Evolutionary conservation across 768 basidiomycete species (phyloP).

Genomic region (Mycena olivaceomarginata): DNA sequence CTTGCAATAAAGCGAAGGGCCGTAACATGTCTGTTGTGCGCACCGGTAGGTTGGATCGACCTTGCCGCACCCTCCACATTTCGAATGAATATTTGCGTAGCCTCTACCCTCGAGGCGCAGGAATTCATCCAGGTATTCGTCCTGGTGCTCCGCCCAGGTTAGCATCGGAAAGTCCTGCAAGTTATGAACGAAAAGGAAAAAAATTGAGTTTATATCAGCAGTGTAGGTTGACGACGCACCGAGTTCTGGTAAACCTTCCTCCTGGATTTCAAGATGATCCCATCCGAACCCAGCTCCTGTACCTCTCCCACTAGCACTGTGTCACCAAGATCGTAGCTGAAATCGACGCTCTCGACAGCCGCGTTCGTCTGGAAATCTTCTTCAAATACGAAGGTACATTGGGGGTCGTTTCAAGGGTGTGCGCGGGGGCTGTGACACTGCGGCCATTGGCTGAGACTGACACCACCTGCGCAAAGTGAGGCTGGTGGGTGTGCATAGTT

Average conservation of each 20-base stretch:
- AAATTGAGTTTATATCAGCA: no score
- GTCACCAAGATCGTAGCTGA: constrained; percentile 5
- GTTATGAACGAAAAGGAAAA: no score
- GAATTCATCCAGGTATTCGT: neutral
- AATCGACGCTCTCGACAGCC: neutral
- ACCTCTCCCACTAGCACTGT: neutral
- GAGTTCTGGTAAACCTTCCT: neutral
- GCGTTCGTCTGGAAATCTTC: neutral
- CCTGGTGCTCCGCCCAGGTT: neutral
- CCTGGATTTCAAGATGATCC: neutral
- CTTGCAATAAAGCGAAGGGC: no score
- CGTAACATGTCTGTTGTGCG: no score
- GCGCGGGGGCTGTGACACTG: neutral
- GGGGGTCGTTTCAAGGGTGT: neutral
- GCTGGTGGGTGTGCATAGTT: neutral
- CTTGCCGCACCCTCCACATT: no score
- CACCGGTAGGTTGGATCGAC: no score
- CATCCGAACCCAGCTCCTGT: neutral
- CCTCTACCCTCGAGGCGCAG: no score
- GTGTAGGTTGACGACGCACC: neutral
- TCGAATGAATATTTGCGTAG: no score
- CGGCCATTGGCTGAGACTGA: neutral
- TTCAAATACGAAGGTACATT: neutral
- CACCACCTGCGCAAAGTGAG: neutral
- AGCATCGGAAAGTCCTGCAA: no score